These are phyloP conservation scores for Auricularia auricula-judae DNA, from an alignment of 768 basidiomycete species.

Conservation along the genomic window DNA sequence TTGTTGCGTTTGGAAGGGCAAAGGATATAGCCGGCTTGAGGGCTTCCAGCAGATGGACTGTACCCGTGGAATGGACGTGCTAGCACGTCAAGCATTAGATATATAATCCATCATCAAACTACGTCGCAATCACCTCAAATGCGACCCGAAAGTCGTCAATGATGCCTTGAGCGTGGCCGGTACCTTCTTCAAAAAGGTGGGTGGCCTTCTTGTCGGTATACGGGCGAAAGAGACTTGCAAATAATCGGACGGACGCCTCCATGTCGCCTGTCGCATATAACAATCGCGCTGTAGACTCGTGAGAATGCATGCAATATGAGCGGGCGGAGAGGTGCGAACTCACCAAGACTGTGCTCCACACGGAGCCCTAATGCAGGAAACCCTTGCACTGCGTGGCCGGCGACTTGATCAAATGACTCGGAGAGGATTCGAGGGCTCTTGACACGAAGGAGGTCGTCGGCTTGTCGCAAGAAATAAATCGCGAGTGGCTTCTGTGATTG, in stretches of 20 bases:
- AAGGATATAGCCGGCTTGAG: constrained; percentile 58
- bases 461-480: constrained; percentile 66
- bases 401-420: constrained; percentile 60
- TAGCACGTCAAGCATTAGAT: constrained; percentile 18
- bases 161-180: background rate
- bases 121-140: constrained; percentile 42
- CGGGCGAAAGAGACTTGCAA: constrained; percentile 40
- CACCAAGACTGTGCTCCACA: constrained; percentile 74
- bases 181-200: background rate
- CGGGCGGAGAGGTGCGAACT: constrained; percentile 6
- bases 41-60: constrained; percentile 29
- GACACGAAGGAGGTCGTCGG: constrained; percentile 36
- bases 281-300: constrained; percentile 49
- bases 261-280: constrained; percentile 87
- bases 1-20: constrained; percentile 46
- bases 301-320: background rate
- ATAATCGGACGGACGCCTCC: constrained; percentile 62
- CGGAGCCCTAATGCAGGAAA: constrained; percentile 59
- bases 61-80: constrained; percentile 62
- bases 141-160: constrained; percentile 80
- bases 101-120: constrained; percentile 8
- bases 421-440: constrained; percentile 24
- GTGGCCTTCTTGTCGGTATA: background rate
- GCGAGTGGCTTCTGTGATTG: constrained; percentile 65
- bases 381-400: constrained; percentile 36